Evolutionary conservation across 2,329 filamentous ascomycete genomes (phyloP).

Genomic region (Acarospora socialis): DNA sequence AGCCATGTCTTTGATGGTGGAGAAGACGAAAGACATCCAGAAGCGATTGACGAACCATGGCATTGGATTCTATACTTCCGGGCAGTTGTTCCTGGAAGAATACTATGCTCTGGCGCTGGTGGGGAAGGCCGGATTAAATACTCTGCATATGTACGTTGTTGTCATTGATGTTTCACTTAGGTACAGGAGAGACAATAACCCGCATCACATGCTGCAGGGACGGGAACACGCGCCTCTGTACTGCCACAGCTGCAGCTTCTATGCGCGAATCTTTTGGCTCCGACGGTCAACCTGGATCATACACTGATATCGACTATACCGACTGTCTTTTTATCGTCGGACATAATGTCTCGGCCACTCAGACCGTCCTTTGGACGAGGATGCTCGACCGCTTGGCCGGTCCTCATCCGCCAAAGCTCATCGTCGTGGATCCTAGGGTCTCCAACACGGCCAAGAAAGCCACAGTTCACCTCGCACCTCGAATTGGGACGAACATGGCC

Average conservation of each 20-base stretch:
- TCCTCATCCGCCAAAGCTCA: conserved; percentile 22
- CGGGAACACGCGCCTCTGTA: conserved; percentile 27
- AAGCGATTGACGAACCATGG: conserved; percentile 23
- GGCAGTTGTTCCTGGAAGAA: conserved; percentile 27
- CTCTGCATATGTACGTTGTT: conserved; percentile 23
- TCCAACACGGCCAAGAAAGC: conserved; percentile 23
- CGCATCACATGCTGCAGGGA: conserved; percentile 18
- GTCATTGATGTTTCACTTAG: neutral
- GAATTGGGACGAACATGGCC: conserved; percentile 25
- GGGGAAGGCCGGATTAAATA: conserved; percentile 26
- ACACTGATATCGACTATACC: conserved; percentile 24
- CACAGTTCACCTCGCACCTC: conserved; percentile 23
- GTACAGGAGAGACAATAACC: neutral
- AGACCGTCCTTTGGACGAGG: conserved; percentile 26
- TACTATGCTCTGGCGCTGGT: conserved; percentile 27
- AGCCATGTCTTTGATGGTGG: conserved; percentile 24
- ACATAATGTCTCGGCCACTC: conserved; percentile 24
- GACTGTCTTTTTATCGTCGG: conserved; percentile 26
- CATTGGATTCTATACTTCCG: conserved; percentile 27
- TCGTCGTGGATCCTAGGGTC: conserved; percentile 24
- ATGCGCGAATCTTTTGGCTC: conserved; percentile 27
- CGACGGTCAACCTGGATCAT: conserved; percentile 26
- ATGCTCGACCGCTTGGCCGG: conserved; percentile 24
- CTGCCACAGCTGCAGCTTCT: conserved; percentile 25
- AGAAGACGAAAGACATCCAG: conserved; percentile 19